Conservation (phyloP, 164 flowering plant species). For the Liriodendron chinense region DNA sequence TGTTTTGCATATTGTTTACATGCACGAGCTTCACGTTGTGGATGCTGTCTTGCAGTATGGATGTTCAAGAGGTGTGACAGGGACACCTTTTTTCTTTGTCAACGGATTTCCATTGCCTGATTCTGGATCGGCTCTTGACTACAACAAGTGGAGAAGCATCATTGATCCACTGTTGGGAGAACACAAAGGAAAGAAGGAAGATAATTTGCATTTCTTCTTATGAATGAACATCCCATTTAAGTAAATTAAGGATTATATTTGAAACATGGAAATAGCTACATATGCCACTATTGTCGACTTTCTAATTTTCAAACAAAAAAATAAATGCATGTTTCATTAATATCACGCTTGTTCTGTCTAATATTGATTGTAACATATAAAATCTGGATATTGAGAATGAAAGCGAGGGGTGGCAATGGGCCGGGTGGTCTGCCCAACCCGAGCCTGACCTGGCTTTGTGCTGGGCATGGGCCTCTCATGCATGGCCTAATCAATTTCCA, state of each 20-base stretch:
- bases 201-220: slow-evolving; percentile 21
- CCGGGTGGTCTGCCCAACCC: no score
- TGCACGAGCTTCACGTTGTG: background rate
- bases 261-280: background rate
- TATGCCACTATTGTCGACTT: background rate
- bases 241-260: background rate
- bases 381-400: no score
- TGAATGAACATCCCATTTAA: slow-evolving; percentile 15
- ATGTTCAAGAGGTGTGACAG: slow-evolving; percentile 70
- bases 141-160: slow-evolving; percentile 56
- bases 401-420: no score
- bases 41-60: slow-evolving; percentile 58
- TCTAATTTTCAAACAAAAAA: no score
- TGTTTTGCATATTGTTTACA: background rate
- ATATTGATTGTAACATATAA: no score
- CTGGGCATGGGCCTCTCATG: no score
- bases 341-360: no score
- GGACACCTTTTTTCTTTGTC: slow-evolving; percentile 71
- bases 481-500: no score
- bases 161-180: slow-evolving; percentile 53
- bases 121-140: slow-evolving; percentile 50
- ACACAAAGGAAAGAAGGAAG: slow-evolving; percentile 9
- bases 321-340: no score
- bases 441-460: no score
- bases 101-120: slow-evolving; percentile 72